A percentile compares a stretch with the other conserved stretches of the same genome.
Conservation (phyloP, 495 filamentous ascomycete species). For the Acidomyces sp. region DNA sequence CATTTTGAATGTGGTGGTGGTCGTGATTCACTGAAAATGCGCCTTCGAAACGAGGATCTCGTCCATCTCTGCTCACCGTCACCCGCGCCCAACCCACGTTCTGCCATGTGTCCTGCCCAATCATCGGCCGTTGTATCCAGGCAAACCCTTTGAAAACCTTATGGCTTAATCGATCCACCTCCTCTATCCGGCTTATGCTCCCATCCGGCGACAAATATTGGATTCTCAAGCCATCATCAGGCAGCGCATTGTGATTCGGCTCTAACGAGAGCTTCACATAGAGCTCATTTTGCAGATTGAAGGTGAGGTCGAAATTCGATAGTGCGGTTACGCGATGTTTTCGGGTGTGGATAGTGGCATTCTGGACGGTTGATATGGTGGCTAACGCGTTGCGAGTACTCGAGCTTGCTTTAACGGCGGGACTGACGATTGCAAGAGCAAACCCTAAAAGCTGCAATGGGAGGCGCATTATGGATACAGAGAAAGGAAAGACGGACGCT, state of each 20-base stretch:
- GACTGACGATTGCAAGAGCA: conserved; percentile 2
- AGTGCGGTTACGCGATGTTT: conserved; percentile 65
- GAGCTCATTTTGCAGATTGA: conserved; percentile 45
- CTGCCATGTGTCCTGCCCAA: conserved; percentile 47
- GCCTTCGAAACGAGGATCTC: conserved; percentile 74
- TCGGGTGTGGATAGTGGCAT: conserved; percentile 63
- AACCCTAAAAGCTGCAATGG: conserved; percentile 10
- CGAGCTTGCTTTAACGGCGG: conserved; percentile 46
- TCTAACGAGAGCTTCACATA: conserved; percentile 68
- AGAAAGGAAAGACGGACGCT: no score
- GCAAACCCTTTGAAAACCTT: conserved; percentile 73
- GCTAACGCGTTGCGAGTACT: conserved; percentile 61
- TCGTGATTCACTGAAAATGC: conserved; percentile 69
- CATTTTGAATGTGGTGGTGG: conserved; percentile 78
- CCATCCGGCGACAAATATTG: conserved; percentile 61
- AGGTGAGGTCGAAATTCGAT: conserved; percentile 70
- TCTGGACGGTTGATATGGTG: conserved; percentile 59
- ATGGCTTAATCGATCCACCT: conserved; percentile 54
- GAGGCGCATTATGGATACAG: no score
- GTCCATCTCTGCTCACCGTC: conserved; percentile 60
- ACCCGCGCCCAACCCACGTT: conserved; percentile 80
- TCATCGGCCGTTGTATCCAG: conserved; percentile 47
- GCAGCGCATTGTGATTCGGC: conserved; percentile 83
- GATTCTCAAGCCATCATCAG: conserved; percentile 59
- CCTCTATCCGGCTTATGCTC: conserved; percentile 43